phyloP scores from a whole-genome alignment of 306 rosid species.

The Citrullus amarus region DNA sequence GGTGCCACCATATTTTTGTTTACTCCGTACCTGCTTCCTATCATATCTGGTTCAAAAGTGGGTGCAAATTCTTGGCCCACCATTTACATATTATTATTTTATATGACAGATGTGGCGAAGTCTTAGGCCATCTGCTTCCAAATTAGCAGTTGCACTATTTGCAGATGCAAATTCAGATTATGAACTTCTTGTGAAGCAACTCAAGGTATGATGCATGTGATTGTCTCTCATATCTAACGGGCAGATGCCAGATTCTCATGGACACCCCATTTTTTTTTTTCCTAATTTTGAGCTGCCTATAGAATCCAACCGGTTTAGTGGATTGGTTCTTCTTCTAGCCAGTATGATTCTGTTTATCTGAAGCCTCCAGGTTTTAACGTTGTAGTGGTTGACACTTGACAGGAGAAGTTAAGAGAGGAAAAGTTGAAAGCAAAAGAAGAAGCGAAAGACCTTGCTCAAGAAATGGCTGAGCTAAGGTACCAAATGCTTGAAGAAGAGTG shows the following conservation, averaged over 20 bases:
- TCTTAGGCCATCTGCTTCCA: slow-evolving; percentile 32
- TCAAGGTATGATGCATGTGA: slow-evolving; percentile 40
- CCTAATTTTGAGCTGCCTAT: neutral
- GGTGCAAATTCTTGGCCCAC: neutral
- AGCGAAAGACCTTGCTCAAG: slow-evolving; percentile 86
- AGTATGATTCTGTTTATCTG: slow-evolving; percentile 12
- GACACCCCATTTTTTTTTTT: neutral
- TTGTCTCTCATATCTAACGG: neutral
- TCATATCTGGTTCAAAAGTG: slow-evolving; percentile 1
- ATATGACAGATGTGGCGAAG: slow-evolving; percentile 43
- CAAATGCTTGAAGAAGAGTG: slow-evolving; percentile 81
- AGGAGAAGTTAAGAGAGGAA: slow-evolving; percentile 72
- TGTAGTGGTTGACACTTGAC: slow-evolving; percentile 26
- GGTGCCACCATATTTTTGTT: neutral
- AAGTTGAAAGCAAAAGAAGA: slow-evolving; percentile 80
- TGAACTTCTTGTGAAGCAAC: slow-evolving; percentile 58
- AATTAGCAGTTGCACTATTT: slow-evolving; percentile 21
- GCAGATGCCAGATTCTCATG: neutral
- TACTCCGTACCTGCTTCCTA: neutral
- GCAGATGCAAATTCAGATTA: slow-evolving; percentile 36
- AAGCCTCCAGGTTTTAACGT: slow-evolving; percentile 1
- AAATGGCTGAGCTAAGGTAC: slow-evolving; percentile 94
- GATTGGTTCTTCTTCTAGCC: neutral
- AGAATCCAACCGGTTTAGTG: neutral
- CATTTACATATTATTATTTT: neutral